Percentiles rank a stretch among this genome's conserved stretches.
These are phyloP conservation scores for Venturia pyrina DNA, from an alignment of 2,329 filamentous ascomycete species.

Conservation along the genomic window DNA sequence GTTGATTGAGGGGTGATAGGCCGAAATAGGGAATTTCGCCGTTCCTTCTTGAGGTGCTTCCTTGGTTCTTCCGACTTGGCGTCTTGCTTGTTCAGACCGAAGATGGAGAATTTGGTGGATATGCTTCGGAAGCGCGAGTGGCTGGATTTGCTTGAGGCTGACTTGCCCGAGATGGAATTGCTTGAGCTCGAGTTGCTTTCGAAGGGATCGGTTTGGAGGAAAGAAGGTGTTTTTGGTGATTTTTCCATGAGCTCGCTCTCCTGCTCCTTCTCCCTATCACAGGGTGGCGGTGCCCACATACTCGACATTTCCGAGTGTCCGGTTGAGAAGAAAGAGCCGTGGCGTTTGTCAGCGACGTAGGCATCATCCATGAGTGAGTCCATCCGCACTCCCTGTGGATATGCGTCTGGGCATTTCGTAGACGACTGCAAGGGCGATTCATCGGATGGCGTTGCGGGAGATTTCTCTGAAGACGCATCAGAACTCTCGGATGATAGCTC, in stretches of 20 bases:
- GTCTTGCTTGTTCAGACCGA: background rate
- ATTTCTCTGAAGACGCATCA: background rate
- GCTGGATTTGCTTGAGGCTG: background rate
- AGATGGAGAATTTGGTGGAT: conserved; percentile 2
- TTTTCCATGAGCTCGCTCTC: background rate
- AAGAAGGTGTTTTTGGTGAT: background rate
- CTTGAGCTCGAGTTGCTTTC: background rate
- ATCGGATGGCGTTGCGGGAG: background rate
- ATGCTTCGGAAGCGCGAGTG: conserved; percentile 7
- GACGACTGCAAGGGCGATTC: background rate
- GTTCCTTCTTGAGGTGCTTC: conserved; percentile 1
- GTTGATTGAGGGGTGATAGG: background rate
- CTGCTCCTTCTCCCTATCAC: background rate
- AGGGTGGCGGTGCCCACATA: background rate
- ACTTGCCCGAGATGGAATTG: background rate
- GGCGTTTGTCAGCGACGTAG: background rate
- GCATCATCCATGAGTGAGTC: background rate
- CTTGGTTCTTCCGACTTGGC: background rate
- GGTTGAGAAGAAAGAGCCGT: background rate
- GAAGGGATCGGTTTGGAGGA: background rate
- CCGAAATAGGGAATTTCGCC: conserved; percentile 1
- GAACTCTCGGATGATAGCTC: background rate
- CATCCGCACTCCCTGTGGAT: too few species aligned
- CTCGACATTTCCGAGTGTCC: background rate
- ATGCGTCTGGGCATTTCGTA: too few species aligned